Conservation (phyloP, 768 basidiomycete species). For the Tubosaeta brunneosetosa region DNA sequence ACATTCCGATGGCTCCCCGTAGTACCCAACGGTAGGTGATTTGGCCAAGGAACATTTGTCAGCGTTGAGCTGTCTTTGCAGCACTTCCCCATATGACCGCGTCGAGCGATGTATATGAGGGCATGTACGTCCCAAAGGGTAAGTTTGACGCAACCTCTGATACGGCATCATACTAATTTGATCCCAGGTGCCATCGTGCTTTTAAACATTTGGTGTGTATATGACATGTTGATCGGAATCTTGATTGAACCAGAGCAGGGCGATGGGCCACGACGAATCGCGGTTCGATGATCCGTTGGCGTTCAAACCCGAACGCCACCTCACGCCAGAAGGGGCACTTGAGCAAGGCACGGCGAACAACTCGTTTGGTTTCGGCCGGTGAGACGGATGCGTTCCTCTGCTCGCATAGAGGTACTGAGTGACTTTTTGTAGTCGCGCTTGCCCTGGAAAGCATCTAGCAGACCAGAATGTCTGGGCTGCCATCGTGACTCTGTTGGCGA, state of each 20-base stretch:
- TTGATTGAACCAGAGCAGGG: slow-evolving; percentile 27
- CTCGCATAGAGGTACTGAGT: not conserved
- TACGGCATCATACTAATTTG: not conserved
- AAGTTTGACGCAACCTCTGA: not conserved
- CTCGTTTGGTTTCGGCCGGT: slow-evolving; percentile 28
- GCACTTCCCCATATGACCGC: slow-evolving; percentile 22
- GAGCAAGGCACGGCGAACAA: not conserved
- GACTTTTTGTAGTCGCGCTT: slow-evolving; percentile 19
- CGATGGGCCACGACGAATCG: slow-evolving; percentile 45
- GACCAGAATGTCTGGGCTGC: slow-evolving; percentile 31
- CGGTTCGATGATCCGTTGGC: slow-evolving; percentile 48
- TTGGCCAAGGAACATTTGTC: not conserved
- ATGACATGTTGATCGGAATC: not conserved
- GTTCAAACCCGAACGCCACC: slow-evolving; percentile 55
- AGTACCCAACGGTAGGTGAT: slow-evolving; percentile 23
- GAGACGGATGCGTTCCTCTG: not conserved
- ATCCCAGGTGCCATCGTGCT: slow-evolving; percentile 18
- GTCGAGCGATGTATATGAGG: slow-evolving; percentile 24
- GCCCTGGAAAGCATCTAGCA: slow-evolving; percentile 34
- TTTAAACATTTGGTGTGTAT: slow-evolving; percentile 23
- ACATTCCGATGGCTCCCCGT: slow-evolving; percentile 29
- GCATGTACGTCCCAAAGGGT: slow-evolving; percentile 30
- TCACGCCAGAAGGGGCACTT: slow-evolving; percentile 25
- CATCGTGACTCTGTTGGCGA: slow-evolving; percentile 29
- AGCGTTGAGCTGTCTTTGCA: not conserved